These are phyloP conservation scores for Penicillium expansum DNA, from an alignment of 2,329 filamentous ascomycete genomes.

Conservation along the genomic window DNA sequence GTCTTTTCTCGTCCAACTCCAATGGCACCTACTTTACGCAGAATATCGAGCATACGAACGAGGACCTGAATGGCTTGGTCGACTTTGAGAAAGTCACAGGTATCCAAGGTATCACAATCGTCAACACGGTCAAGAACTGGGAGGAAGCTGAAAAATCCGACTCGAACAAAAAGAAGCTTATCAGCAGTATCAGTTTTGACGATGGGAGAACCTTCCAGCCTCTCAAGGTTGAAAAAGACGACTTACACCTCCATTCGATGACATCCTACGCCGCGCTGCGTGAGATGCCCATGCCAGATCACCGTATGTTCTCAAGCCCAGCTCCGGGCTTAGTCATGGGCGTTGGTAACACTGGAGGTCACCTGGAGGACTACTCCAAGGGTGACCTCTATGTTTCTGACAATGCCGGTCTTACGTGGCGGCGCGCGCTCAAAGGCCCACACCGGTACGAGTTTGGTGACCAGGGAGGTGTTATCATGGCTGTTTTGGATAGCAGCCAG, in stretches of 20 bases:
- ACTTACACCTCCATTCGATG: slow-evolving; percentile 87
- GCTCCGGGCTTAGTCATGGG: slow-evolving; percentile 93
- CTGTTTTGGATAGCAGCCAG: slow-evolving; percentile 65
- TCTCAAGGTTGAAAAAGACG: slow-evolving; percentile 64
- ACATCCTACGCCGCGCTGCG: slow-evolving; percentile 56
- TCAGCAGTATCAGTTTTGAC: slow-evolving; percentile 87
- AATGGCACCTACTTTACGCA: slow-evolving; percentile 94
- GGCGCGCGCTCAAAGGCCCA: slow-evolving; percentile 66
- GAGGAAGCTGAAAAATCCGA: slow-evolving; percentile 62
- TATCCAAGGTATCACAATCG: slow-evolving; percentile 87
- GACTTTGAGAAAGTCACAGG: slow-evolving; percentile 93
- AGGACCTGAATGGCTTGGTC: slow-evolving; percentile 70
- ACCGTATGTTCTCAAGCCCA: slow-evolving; percentile 82
- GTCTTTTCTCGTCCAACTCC: slow-evolving; percentile 92
- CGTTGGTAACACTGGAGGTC: slow-evolving; percentile 81
- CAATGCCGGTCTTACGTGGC: slow-evolving; percentile 85
- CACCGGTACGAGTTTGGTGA: slow-evolving; percentile 98
- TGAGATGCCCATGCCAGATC: slow-evolving; percentile 67
- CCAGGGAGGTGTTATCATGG: slow-evolving; percentile 82
- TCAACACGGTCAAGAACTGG: slow-evolving; percentile 87
- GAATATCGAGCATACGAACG: slow-evolving; percentile 90
- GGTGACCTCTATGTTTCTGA: slow-evolving; percentile 85
- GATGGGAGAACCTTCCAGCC: slow-evolving; percentile 82
- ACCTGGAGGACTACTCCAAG: slow-evolving; percentile 67
- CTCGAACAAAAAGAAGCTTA: slow-evolving; percentile 62